Evolutionary conservation across 495 filamentous ascomycete genomes (phyloP), one percentile per base, ranked within the genome.

Genomic region (Penicillium tannophilum): DNA sequence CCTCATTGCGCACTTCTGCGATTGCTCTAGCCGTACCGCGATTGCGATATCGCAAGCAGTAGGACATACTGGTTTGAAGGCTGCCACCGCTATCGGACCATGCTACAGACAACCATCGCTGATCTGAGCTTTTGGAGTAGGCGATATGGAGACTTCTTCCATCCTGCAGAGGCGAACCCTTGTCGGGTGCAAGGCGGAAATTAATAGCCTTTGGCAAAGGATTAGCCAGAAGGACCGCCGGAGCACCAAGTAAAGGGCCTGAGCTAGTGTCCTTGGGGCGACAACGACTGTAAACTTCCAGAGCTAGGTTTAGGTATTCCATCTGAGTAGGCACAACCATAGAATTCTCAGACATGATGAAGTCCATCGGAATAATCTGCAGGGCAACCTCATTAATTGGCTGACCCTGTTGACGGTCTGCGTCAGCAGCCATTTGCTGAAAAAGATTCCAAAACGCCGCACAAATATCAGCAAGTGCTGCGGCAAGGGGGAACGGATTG

Each of bases 281-380:
- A 69, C 92, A 96, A 24, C 94, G 86, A 62, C 92, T 89, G 66
- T 97, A 98, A 12, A 94, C 85, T 68, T 98, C 92, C 23, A 92
- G 73, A 19, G 91, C 91, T 2, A 98, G 72, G 54, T 77, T 85
- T 41, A 80, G 68, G 62, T 89, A 89, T 3, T 90, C 85, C 3
- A 74, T 65, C n/a, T 89, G 85, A 3, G 85, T 77, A 24, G 87
- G 84, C n/a, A 90, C 77, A 12, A 87, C 83, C 33, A 95, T 72
- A 2, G 81, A 82, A 3, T 85, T 80, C 23, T 82, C 75, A 2
- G 88, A 89, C 8, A 84, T 81, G 50, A 98, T 69, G 52, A 90
- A 84, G 45, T 84, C 79, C 31, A 89, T 77, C 1, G 94, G 89
- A 19, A 98, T 75, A 14, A 98, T 83, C 68, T 97, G 94, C 10